These are phyloP conservation scores for Lasiodiplodia sp. DNA, from an alignment of 2,329 filamentous ascomycete genomes.

Conservation along the genomic window DNA sequence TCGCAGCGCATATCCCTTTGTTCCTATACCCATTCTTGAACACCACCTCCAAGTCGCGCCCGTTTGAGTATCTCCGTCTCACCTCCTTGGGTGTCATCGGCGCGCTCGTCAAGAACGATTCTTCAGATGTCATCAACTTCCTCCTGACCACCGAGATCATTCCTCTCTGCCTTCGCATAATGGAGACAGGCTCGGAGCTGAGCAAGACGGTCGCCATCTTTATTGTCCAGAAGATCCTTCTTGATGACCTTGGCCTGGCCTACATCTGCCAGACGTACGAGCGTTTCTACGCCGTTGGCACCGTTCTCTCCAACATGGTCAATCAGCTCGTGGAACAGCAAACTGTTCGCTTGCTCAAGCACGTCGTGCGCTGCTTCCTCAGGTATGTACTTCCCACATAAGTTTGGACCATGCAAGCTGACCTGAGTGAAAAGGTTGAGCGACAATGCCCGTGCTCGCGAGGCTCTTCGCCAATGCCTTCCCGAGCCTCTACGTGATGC, in stretches of 20 bases:
- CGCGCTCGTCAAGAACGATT: constrained; percentile 97
- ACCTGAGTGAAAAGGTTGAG: constrained; percentile 69
- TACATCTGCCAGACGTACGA: constrained; percentile 99
- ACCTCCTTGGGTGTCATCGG: constrained; percentile 97
- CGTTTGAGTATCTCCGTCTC: constrained; percentile 95
- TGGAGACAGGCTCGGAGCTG: constrained; percentile 98
- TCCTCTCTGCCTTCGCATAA: constrained; percentile 94
- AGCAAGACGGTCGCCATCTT: constrained; percentile 99
- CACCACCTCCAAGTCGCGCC: constrained; percentile 96
- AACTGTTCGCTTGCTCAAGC: constrained; percentile 93
- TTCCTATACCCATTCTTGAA: constrained; percentile 99
- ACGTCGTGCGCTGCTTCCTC: constrained; percentile 96
- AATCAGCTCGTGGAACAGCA: constrained; percentile 97
- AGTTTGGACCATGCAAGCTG: neutral
- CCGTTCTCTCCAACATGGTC: constrained; percentile 98
- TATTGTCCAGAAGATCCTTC: constrained; percentile 97
- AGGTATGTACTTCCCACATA: constrained; percentile 66
- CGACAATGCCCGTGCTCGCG: constrained; percentile 93
- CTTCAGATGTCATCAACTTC: constrained; percentile 98
- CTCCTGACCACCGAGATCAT: constrained; percentile 98
- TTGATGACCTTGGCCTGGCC: constrained; percentile 94
- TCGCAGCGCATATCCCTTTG: constrained; percentile 88
- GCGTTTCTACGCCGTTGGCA: constrained; percentile 96
- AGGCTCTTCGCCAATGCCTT: constrained; percentile 93
- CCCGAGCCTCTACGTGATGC: constrained; percentile 98